Evolutionary conservation across 345 rosid genomes (phyloP), one percentile per base, ranked within the genome.

Genomic region (Acer yangbiense): DNA sequence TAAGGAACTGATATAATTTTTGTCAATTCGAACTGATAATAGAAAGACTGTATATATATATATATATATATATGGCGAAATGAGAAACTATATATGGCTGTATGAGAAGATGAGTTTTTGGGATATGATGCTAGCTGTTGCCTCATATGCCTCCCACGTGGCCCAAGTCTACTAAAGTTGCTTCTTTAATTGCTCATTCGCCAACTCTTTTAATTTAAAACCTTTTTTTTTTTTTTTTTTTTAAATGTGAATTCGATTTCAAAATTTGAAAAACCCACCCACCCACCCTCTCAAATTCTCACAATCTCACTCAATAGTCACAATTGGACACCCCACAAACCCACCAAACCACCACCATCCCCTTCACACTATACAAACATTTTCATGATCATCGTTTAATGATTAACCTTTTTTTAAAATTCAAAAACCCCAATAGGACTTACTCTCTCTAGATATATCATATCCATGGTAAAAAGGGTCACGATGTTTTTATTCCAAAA

Each of bases 251-350:
- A 14, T 68, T 64, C 14, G 71, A 77, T 85, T 85, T 87, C 88
- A 87, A 87, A 87, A 0, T 87, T 87, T 87, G 86, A 87, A 87
- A 79, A 52, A 21, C 11, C 46, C 46, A 54, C 43, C 27, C 55
- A 27, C 58, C 67, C 73, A 44, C 80, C 62, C 77, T 68, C 39
- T 35, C 39, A 35, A 4, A 35, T 35, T 4, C 0, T 35, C 39
- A 35, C 6, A 35, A 3, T 35, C 32, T 27, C 23, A 21, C 61
- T 55, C 18, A 32, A 8, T 9, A 1, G 2, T 41, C 17, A 48
- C 55, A 41, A 25, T 8, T 54, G 9, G 9, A 46, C 78, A 69
- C 68, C 78, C 77, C 39, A 35, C 77, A 7, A 57, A 77, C 78
- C 74, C 21, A 67, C 41, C 20, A 35, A 35, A 35, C 6, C 39